Evolutionary conservation across 2,329 filamentous ascomycete species (phyloP), one percentile per base, ranked within the genome.

Genomic region (Zymoseptoria tritici): DNA sequence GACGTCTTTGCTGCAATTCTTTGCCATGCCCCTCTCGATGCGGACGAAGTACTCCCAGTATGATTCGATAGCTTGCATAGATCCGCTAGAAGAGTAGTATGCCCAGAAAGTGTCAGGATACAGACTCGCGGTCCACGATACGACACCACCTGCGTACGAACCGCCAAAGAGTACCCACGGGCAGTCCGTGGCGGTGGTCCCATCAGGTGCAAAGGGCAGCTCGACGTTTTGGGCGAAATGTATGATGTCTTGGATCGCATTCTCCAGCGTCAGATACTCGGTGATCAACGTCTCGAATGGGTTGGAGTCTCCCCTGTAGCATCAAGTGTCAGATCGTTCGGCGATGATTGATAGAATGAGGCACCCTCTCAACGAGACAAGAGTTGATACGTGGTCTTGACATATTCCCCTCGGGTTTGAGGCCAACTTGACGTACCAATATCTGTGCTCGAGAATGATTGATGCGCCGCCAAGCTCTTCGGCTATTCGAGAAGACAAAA

Each of bases 41-140:
- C 82, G 82, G 3, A 74, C 65, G 66, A 83, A 85, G 65, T 85
- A 85, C 68, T 80, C 74, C 81, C 81, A 85, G 66, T 80, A 84
- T 69, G 85, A 75, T 22, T 78, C 76, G 36, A 85, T 77, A 0
- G 80, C 78, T 64, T 85, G 72, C 1, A 85, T 81, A 0, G 81
- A 80, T 0, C 78, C 83, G 67, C 79, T 81, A 29, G 80, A 81
- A 2, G 82, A 74, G 69, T 83, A 81, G 62, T 85, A 85, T 1
- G 82, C 82, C 82, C 82, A 85, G 70, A 83, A 82, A 0, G 81
- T 84, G 8, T 80, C 83, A 0, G 82, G 81, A 1, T 77, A 72
- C 2, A 79, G 71, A 9, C 78, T 79, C 46, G 80, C 79, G 2
- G 77, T 81, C 82, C 82, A 85, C 0, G 81, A 82, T 1, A 81